Base-by-base conservation (phyloP, 2,329 filamentous ascomycete species). In the Aspergillaceae sp. region DNA sequence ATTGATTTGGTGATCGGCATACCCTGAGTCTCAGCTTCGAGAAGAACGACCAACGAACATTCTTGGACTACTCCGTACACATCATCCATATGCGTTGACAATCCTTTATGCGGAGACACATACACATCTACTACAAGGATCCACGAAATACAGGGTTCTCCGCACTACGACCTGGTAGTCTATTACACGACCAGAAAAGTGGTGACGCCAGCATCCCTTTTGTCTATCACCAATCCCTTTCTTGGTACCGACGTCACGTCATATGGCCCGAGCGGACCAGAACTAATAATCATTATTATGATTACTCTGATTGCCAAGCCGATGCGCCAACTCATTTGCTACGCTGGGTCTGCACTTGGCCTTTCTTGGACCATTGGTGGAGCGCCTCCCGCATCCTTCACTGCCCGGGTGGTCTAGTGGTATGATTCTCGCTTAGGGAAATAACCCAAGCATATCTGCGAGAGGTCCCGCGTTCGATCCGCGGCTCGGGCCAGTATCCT, bases 171-270 rank as follows among this genome's bases (percentile, higher is more conserved):
- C 19, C 19, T 19, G 19, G 19, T 19, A 19, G 19, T 19, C 19
- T 19, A 19, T 19, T 19, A 19, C 19, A 19, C 19, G 19, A 19
- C 19, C 19, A 19, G 11, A 19, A 38, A 26, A 26, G 27, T 8
- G 19, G 26, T 38, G 26, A 38, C 26, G 26, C 36, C 9, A 19
- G n/a, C 11, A 11, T 8, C 11, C 36, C 26, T 26, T 35, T 37
- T 6, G 19, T 44, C n/a, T 26, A 10, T 11, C 36, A 47, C 43
- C 45, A 46, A 48, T 43, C 43, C 19, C 34, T 41, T 48, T 40
- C 57, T 59, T 60, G 60, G 57, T 53, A 44, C 45, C 30, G 42
- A 54, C 50, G 56, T 60, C 51, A 56, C 29, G 2, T 38, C 11
- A 11, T 38, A 11, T 19, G 19, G 19, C 19, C 19, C 19, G 19